Percentiles rank a stretch among this genome's conserved stretches.
phyloP scores from a whole-genome alignment of 2,329 filamentous ascomycete genomes.

The Periconia macrospinosa region DNA sequence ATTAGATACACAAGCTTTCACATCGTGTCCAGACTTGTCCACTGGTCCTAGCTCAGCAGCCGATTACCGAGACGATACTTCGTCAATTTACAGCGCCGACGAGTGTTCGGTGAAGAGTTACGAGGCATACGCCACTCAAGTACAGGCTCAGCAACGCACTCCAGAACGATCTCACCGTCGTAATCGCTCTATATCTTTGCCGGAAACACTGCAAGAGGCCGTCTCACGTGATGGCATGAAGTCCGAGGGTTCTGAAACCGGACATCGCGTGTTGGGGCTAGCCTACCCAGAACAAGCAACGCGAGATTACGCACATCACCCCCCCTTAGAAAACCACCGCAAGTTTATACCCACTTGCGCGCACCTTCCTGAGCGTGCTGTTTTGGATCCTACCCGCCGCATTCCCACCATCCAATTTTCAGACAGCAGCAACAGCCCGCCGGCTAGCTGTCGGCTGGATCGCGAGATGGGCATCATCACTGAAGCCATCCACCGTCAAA shows the following conservation, averaged over 20 bases:
- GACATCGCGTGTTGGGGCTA: conserved; percentile 8
- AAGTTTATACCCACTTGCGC: conserved; percentile 32
- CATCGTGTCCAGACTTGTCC: conserved; percentile 16
- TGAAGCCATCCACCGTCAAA: conserved; percentile 22
- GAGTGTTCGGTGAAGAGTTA: conserved; percentile 45
- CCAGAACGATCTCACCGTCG: conserved; percentile 9
- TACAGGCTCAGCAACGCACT: conserved; percentile 3
- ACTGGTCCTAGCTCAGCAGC: conserved; percentile 34
- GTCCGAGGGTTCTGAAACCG: conserved; percentile 15
- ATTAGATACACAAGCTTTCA: conserved; percentile 8
- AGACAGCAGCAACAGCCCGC: not conserved
- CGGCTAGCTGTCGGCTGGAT: conserved; percentile 1
- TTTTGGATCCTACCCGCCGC: conserved; percentile 8
- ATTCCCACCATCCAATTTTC: not conserved
- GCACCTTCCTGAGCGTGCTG: conserved; percentile 14
- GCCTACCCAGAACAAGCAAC: conserved; percentile 20
- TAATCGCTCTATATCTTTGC: conserved; percentile 13
- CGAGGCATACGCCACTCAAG: conserved; percentile 30
- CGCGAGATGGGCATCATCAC: conserved; percentile 25
- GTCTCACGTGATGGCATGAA: conserved; percentile 16
- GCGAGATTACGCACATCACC: conserved; percentile 28
- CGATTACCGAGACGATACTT: conserved; percentile 39
- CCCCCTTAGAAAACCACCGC: conserved; percentile 19
- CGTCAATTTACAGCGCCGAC: conserved; percentile 41
- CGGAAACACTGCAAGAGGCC: conserved; percentile 27